Conservation (phyloP, 1,284 basidiomycete species). For the Spongispora temasekensis region DNA sequence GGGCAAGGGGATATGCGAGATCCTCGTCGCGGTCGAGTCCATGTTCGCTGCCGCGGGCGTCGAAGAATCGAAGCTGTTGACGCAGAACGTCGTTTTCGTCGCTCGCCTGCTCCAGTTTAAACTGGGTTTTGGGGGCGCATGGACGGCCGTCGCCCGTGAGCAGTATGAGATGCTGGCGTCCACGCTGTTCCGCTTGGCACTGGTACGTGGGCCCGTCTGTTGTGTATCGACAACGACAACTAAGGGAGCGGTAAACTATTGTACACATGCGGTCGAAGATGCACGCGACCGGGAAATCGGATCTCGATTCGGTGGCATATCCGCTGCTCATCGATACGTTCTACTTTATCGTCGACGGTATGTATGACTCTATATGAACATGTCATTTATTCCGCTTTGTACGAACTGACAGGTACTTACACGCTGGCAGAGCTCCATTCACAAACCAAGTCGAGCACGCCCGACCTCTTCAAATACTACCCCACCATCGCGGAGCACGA, state of each 20-base stretch:
- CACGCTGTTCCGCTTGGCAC: conserved; percentile 51
- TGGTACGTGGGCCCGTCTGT: conserved; percentile 46
- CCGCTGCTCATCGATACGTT: conserved; percentile 72
- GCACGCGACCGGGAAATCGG: conserved; percentile 48
- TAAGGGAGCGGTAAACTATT: too few species aligned
- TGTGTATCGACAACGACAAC: background rate
- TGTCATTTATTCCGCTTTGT: too few species aligned
- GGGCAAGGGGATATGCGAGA: conserved; percentile 46
- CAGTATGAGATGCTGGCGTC: conserved; percentile 46
- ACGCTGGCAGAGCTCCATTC: conserved; percentile 55
- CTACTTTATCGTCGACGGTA: conserved; percentile 73
- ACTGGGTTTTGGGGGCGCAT: conserved; percentile 61
- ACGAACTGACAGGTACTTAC: too few species aligned
- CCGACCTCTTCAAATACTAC: conserved; percentile 65
- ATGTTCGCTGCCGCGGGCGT: conserved; percentile 30
- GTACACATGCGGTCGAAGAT: conserved; percentile 41
- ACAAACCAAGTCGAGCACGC: conserved; percentile 49
- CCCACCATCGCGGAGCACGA: conserved; percentile 52
- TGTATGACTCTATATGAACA: too few species aligned
- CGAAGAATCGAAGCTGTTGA: conserved; percentile 20
- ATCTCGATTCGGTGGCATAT: conserved; percentile 57
- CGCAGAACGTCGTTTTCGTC: conserved; percentile 49
- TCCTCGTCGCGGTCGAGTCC: conserved; percentile 45
- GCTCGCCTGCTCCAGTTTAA: conserved; percentile 71
- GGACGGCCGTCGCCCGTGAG: conserved; percentile 56